Conservation (phyloP, 306 rosid species). For the Glycine latifolia region DNA sequence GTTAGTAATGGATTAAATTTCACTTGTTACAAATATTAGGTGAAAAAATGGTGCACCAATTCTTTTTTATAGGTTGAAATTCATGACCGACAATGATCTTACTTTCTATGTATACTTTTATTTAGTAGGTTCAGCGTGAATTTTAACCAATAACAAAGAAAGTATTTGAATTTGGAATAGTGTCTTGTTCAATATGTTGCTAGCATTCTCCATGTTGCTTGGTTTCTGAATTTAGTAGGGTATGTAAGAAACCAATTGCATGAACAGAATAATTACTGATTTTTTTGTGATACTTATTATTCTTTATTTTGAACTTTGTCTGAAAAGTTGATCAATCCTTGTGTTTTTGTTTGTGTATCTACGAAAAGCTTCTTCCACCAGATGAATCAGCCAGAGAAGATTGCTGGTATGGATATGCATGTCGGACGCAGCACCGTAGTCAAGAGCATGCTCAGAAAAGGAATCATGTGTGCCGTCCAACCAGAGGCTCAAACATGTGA, state of each 20-base stretch:
- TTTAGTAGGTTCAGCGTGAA: not conserved
- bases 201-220: not conserved
- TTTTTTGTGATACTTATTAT: not conserved
- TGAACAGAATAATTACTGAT: not conserved
- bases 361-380: slow-evolving; percentile 57
- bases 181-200: not conserved
- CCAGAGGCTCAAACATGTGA: slow-evolving; percentile 55
- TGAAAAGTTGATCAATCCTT: slow-evolving; percentile 24
- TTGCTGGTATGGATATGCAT: slow-evolving; percentile 97
- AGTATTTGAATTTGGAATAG: not conserved
- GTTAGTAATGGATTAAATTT: slow-evolving; percentile 1
- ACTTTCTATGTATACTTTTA: not conserved
- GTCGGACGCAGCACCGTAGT: slow-evolving; percentile 88
- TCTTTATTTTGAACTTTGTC: not conserved
- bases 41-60: slow-evolving; percentile 11
- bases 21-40: slow-evolving; percentile 11
- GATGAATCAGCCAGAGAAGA: slow-evolving; percentile 72
- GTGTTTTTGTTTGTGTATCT: slow-evolving; percentile 20
- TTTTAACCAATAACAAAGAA: not conserved
- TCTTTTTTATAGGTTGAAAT: not conserved
- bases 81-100: not conserved
- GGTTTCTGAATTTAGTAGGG: not conserved
- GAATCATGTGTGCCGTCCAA: slow-evolving; percentile 90
- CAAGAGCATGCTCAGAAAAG: slow-evolving; percentile 83
- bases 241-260: not conserved